Conservation (phyloP, 495 filamentous ascomycete species). For the Cladorrhinum samala region DNA sequence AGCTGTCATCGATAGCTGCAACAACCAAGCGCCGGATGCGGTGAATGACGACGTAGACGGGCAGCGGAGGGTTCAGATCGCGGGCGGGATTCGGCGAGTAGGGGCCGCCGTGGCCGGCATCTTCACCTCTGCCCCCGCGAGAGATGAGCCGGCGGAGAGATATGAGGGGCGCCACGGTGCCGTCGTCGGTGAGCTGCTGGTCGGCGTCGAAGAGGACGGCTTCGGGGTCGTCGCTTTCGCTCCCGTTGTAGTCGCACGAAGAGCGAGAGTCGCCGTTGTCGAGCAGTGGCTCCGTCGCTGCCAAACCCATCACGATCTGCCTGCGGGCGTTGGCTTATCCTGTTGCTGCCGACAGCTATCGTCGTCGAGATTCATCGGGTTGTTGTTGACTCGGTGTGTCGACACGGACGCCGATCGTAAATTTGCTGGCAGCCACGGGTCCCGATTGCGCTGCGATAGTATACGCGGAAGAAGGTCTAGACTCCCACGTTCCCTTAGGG, state of each 20-base stretch:
- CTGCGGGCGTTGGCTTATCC: background rate
- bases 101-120: slow-evolving; percentile 1
- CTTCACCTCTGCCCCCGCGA: slow-evolving; percentile 3
- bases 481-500: background rate
- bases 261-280: slow-evolving; percentile 10
- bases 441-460: no score
- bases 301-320: slow-evolving; percentile 1
- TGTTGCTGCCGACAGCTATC: background rate
- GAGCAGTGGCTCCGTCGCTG: background rate
- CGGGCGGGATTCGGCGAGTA: background rate
- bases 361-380: background rate
- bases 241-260: slow-evolving; percentile 7
- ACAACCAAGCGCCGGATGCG: slow-evolving; percentile 28
- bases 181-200: slow-evolving; percentile 1
- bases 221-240: slow-evolving; percentile 20
- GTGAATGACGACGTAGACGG: slow-evolving; percentile 45
- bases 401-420: no score
- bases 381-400: background rate
- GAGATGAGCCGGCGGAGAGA: slow-evolving; percentile 12
- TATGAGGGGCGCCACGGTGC: slow-evolving; percentile 17
- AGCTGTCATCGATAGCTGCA: slow-evolving; percentile 49
- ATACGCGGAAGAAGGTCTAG: background rate
- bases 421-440: no score
- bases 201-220: slow-evolving; percentile 12
- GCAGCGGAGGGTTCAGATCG: slow-evolving; percentile 16